Percentiles rank a stretch among this genome's conserved stretches.
phyloP scores from a whole-genome alignment of 257 asterid species.

The Solanum ahanhuiri region DNA sequence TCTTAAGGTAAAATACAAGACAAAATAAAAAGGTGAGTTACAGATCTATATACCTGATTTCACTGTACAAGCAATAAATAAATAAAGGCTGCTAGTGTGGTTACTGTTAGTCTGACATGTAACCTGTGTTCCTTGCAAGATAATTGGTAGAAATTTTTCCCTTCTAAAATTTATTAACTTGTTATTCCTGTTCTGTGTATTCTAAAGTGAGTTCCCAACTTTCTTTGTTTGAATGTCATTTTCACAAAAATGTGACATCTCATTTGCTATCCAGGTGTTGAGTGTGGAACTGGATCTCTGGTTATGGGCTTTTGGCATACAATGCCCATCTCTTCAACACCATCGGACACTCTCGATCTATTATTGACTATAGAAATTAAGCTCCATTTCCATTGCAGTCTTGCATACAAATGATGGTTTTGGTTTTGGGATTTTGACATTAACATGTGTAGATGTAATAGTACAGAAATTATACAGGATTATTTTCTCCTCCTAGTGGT shows the following conservation, averaged over 20 bases:
- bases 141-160: not conserved
- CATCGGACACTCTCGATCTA: constrained; percentile 84
- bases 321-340: constrained; percentile 63
- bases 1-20: not conserved
- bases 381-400: not conserved
- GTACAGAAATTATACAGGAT: not conserved
- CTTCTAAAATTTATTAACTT: not conserved
- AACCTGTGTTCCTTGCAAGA: not conserved
- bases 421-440: not conserved
- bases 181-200: not conserved
- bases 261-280: constrained; percentile 48
- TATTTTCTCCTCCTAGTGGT: not conserved
- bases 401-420: not conserved
- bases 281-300: constrained; percentile 96
- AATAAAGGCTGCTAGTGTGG: not conserved
- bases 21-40: not conserved
- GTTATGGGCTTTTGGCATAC: constrained; percentile 81
- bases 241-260: constrained; percentile 2
- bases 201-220: not conserved
- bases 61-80: too few relatives aligned
- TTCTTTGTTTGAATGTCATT: not conserved
- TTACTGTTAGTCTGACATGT: not conserved
- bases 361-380: constrained; percentile 29
- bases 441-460: not conserved
- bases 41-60: not conserved